Conservation (phyloP, 805 yeast species). For the Metschnikowia noctiluminum region DNA sequence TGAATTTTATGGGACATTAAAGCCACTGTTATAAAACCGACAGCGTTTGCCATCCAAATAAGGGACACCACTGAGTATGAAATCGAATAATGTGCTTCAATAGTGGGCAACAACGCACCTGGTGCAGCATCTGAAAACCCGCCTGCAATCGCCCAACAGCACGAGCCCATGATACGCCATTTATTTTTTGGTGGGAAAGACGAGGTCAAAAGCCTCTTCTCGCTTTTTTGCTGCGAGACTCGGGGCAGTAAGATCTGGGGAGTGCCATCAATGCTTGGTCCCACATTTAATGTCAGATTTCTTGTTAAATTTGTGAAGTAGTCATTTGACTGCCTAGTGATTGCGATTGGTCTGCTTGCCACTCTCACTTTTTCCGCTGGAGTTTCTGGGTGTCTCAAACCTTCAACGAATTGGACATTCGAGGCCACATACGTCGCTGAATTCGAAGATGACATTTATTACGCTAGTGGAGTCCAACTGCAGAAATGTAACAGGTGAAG, state of each 20-base stretch:
- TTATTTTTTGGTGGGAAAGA: conserved; percentile 17
- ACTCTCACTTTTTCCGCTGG: conserved; percentile 1
- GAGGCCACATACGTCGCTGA: background rate
- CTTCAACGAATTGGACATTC: background rate
- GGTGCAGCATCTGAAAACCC: conserved; percentile 23
- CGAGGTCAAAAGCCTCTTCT: conserved; percentile 15
- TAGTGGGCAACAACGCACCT: conserved; percentile 22
- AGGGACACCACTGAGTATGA: conserved; percentile 20
- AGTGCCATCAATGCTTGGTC: background rate
- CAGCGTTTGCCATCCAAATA: conserved; percentile 22
- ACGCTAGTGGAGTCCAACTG: background rate
- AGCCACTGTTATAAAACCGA: conserved; percentile 21
- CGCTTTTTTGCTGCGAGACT: conserved; percentile 7
- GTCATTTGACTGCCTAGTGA: conserved; percentile 14
- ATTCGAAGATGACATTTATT: background rate
- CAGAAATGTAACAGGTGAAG: background rate
- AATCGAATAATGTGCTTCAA: conserved; percentile 19
- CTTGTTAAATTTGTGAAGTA: conserved; percentile 10
- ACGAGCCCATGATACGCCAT: conserved; percentile 17
- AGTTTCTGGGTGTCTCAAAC: background rate
- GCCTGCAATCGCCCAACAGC: conserved; percentile 16
- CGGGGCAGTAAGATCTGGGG: conserved; percentile 5
- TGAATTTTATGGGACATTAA: conserved; percentile 16
- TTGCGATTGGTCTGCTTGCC: conserved; percentile 9
- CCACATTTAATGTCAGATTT: background rate